Base-by-base conservation (phyloP, 1,139 yeast genomes). In the Pichia sp. region DNA sequence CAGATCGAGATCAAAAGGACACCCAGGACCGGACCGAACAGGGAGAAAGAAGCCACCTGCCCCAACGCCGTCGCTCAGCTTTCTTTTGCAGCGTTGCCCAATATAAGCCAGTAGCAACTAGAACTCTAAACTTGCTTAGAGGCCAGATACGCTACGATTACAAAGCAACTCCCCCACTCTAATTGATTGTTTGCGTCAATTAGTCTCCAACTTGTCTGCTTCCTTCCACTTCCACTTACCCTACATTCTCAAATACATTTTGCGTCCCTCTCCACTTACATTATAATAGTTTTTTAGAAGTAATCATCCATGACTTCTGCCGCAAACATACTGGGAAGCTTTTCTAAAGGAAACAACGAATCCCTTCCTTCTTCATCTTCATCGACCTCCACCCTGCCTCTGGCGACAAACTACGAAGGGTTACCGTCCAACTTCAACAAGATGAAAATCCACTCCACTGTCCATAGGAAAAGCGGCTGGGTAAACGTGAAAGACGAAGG, bases 401-500 rank as follows among this genome's bases (percentile, higher is more conserved):
- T 28, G 9, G 13, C 44, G 3, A 13, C 21, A n/a, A 67, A 61
- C 50, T 40, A 61, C 47, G 57, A 52, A 36, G 57, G 53, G 31
- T 52, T 49, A 48, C 48, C 55, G 46, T 47, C 55, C 6, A 47
- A 45, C 64, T 75, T 34, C 73, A 71, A 52, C 16, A 55, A 56
- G 56, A 46, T 63, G 59, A 58, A 65, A 59, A 57, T 66, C 54
- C 60, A 63, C 60, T 48, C 67, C 28, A 59, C 66, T 28, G 56
- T 64, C 54, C 64, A 68, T 51, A 61, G 70, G 46, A 66, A 61
- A 55, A 75, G 74, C 52, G 97, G 98, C 0, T 91, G 96, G 96
- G 91, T 88, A 25, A 87, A 88, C 52, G 83, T 89, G 52, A 90
- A 89, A 67, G 98, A 91, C 62, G 98, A 91, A 62, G 96, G 96